Percentiles rank a stretch among this genome's conserved stretches.
Evolutionary conservation across 2,329 filamentous ascomycete species (phyloP).

Genomic region (Coniochaeta sp.): DNA sequence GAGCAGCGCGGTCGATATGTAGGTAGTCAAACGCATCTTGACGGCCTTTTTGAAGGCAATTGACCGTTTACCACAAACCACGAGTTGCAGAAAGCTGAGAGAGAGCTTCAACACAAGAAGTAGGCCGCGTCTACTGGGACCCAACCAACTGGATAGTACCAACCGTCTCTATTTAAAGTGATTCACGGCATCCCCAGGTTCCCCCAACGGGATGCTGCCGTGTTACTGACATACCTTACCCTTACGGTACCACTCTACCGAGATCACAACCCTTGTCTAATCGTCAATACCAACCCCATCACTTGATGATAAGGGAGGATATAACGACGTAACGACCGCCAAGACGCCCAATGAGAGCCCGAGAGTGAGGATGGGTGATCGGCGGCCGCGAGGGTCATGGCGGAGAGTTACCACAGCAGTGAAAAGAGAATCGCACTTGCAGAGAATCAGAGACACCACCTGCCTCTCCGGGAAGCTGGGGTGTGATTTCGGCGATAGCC

Average conservation of each 20-base stretch:
- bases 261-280: background rate
- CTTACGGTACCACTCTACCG: background rate
- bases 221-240: background rate
- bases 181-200: no score
- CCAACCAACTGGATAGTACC: background rate
- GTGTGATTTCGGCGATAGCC: background rate
- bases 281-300: no score
- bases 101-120: background rate
- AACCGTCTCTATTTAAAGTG: background rate
- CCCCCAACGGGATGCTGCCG: background rate
- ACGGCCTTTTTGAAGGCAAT: background rate
- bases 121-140: background rate
- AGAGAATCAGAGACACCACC: constrained; percentile 7
- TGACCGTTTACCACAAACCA: background rate
- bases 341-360: background rate
- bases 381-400: no score
- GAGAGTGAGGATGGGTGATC: background rate
- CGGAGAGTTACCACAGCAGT: background rate
- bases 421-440: background rate
- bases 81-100: background rate
- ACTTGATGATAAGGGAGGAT: background rate
- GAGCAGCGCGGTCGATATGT: background rate
- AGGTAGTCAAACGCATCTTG: background rate
- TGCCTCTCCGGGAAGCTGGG: constrained; percentile 9
- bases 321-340: background rate